Base-by-base conservation (phyloP, 2,329 filamentous ascomycete species). In the Podosphaera leucotricha region DNA sequence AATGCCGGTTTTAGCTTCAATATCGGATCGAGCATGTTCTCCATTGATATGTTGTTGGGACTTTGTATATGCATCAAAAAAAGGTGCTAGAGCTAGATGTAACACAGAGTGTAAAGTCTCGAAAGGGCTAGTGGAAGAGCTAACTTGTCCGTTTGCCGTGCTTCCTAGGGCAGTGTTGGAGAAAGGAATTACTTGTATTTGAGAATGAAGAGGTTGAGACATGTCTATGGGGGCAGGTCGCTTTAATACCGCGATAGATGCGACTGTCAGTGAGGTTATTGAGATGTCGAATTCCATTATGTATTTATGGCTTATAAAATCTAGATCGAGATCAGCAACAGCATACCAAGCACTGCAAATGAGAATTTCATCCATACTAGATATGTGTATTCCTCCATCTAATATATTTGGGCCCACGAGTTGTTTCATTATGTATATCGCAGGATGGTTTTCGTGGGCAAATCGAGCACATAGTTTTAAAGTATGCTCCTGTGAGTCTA, bases 11-110 rank as follows among this genome's bases (percentile, higher is more conserved):
- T 92, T 92, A 38, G 82, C 77, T 57, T 95, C 90, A 43, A 82
- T 76, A 55, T 95, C 86, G 18, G 80, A 73, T 55, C 84, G 76
- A 50, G 75, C 77, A 57, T 82, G 78, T 44, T 68, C 65, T 15
- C 75, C 74, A 56, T 71, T 72, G 46, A 65, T 64, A 43, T 72
- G 63, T 57, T 84, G 80, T 54, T 84, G 78, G 50, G 70, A 80
- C 64, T 85, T 87, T 46, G 86, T 92, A 60, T 85, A 92, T 54
- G 86, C 87, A 66, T 99, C 87, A 59, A 98, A 98, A 62, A 94
- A 95, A 35, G 92, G 90, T 54, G 83, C 84, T 57, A 98, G 67
- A 52, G 82, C 85, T 59, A 85, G 79, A 62, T 93, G 86, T 52
- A 99, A 74, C 55, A 93, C 72, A 46, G 87, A 84, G 64, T 94